Evolutionary conservation across 352 stramenopile genomes (phyloP), one percentile per base, ranked within the genome.

Genomic region (Phytophthora vignae): DNA sequence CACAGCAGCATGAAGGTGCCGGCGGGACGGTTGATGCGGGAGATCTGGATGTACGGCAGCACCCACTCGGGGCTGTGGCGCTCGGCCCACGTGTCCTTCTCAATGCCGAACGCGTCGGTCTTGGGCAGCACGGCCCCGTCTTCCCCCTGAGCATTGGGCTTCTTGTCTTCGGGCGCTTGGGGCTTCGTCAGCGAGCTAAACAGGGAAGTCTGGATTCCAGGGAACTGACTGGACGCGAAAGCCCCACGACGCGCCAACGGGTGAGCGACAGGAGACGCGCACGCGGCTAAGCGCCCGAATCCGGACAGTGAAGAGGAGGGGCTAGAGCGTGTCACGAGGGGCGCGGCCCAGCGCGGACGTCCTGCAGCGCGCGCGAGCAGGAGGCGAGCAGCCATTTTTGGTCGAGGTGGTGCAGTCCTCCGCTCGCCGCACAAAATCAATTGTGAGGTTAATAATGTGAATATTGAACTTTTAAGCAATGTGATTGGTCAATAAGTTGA

Each of bases 1-100:
- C 97, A 98, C 31, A 99, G 79, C 55, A 99, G 82, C 71, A 99
- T 96, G 71, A 98, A 98, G 11, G 98, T 99, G 25, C 84, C 88
- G 74, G 84, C 84, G 10, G 90, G 90, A 0, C 90, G 85, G 60
- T 97, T 95, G 65, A 97, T 76, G 46, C 90, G 88, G 22, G 89
- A 87, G n/a, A 97, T 72, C 71, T 97, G 87, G 48, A 97, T 84
- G 73, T 97, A 97, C 48, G 90, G 90, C 53, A 96, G 60, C 85
- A 95, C 89, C 84, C 84, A 95, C 50, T 80, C 50, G 25, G 88
- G 88, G 5, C 78, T 82, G 55, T 97, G 78, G 33, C 79, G 78
- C 69, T 97, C 90, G 2, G 88, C 90, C 90, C 90, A 97, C 67
- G 90, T 97, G 50, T 95, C 73, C 61, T 97, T 95, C 73, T 97